Base-by-base conservation (phyloP, 2,329 filamentous ascomycete genomes). In the Paecilomyces fulvus region DNA sequence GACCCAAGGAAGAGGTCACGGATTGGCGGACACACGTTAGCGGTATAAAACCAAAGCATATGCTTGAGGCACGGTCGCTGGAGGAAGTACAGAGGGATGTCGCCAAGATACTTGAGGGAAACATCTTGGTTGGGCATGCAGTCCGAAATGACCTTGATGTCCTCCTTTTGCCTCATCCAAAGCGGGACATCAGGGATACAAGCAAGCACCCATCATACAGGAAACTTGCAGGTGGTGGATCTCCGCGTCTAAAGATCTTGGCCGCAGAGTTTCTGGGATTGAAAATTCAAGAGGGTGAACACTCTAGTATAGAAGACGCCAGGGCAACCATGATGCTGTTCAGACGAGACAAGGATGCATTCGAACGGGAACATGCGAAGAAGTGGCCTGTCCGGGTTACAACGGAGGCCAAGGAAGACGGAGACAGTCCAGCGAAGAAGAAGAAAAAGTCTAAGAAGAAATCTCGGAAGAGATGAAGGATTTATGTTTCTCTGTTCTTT, bases 11-110 rank as follows among this genome's bases (percentile, higher is more conserved):
- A 66, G 79, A 77, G 55, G 89, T 99, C 1, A 91, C 88, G 12
- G 89, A 99, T 73, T 99, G 92, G 87, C 84, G 94, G 59, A 97
- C 92, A 2, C 78, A 81, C 59, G 86, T 96, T 46, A 95, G 88
- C 59, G 94, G 94, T 6, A 87, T 99, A 59, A 82, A 83, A 53
- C 81, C 88, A 0, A 83, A 83, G 58, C 84, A 90, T 62, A 86
- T 97, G 81, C 77, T 79, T 30, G 76, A 78, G 49, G 89, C 88
- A 0, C 77, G 89, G 53, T 75, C 78, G 0, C 92, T 97, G 63
- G 83, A 87, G 23, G 83, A 88, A 56, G 94, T 95, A 0, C 92
- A 95, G 66, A 73, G 77, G 43, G 82, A 87, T 28, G 82, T 96
- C 8, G 83, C 84, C 20, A 79, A 79, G 4, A 79, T 96, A 46